Evolutionary conservation across 2,329 filamentous ascomycete genomes (phyloP).

Genomic region (Cordyceps javanica): DNA sequence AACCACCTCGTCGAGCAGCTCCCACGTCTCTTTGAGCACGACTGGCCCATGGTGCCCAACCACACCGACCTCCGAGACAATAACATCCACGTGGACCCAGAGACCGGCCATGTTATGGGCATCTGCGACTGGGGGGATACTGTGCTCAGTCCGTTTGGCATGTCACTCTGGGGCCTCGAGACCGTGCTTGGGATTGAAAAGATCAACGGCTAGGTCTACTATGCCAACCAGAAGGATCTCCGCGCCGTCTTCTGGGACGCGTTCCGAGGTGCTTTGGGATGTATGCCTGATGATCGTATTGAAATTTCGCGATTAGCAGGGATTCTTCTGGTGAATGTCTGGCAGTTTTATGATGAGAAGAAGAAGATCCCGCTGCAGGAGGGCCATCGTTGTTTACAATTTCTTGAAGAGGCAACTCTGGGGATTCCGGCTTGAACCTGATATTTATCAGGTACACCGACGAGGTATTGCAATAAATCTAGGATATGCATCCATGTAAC

Average conservation of each 20-base stretch:
- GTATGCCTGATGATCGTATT: too few species aligned
- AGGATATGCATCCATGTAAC: too few species aligned
- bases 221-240: neutral
- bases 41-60: slow-evolving; percentile 19
- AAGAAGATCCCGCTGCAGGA: too few species aligned
- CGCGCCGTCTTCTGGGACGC: neutral
- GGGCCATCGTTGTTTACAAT: too few species aligned
- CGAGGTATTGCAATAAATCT: too few species aligned
- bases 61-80: slow-evolving; percentile 24
- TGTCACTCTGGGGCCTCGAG: slow-evolving; percentile 21
- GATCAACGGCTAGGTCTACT: neutral
- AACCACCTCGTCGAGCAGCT: neutral
- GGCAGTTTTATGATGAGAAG: too few species aligned
- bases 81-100: slow-evolving; percentile 23
- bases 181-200: slow-evolving; percentile 13
- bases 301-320: too few species aligned
- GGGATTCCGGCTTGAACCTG: too few species aligned
- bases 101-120: slow-evolving; percentile 22
- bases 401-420: too few species aligned
- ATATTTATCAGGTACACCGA: too few species aligned
- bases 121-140: slow-evolving; percentile 25
- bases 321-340: too few species aligned
- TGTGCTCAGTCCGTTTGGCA: slow-evolving; percentile 22
- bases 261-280: too few species aligned
- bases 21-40: slow-evolving; percentile 15